A percentile compares a stretch with the other conserved stretches of the same genome.
phyloP scores from a whole-genome alignment of 2,329 filamentous ascomycete genomes.

The Acephala macrosclerotiorum region DNA sequence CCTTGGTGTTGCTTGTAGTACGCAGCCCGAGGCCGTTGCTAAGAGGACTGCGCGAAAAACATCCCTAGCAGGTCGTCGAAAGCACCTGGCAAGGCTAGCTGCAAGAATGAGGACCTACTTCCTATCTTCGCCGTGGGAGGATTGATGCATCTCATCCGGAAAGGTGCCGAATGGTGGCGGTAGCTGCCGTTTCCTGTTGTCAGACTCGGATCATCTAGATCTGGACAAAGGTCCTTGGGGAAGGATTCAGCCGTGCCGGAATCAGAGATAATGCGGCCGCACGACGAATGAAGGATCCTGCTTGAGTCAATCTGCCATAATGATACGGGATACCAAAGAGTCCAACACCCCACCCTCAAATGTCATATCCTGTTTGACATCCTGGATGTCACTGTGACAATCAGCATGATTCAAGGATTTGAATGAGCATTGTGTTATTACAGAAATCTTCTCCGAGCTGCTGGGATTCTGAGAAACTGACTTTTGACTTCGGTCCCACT shows the following conservation, averaged over 20 bases:
- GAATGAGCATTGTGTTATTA: too few relatives aligned
- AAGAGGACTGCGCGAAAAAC: constrained; percentile 1
- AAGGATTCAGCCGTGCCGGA: neutral
- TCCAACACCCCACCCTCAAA: neutral
- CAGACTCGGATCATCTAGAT: neutral
- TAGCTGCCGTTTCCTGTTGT: neutral
- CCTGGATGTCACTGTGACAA: too few relatives aligned
- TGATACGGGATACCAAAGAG: too few relatives aligned
- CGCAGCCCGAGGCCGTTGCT: neutral
- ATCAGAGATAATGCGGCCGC: neutral
- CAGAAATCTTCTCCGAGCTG: too few relatives aligned
- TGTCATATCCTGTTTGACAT: too few relatives aligned
- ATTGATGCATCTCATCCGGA: neutral
- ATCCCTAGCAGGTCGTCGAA: neutral
- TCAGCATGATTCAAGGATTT: too few relatives aligned
- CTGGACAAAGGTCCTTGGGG: neutral
- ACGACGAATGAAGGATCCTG: neutral
- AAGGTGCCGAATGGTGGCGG: neutral
- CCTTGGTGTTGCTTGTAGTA: neutral
- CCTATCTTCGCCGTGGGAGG: neutral
- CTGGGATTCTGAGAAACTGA: too few relatives aligned
- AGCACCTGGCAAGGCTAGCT: neutral
- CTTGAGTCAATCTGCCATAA: too few relatives aligned
- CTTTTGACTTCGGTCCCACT: too few relatives aligned
- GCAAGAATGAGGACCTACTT: neutral